Evolutionary conservation across 1,284 basidiomycete species (phyloP).

Genomic region (Rhizopogon hawkerae): DNA sequence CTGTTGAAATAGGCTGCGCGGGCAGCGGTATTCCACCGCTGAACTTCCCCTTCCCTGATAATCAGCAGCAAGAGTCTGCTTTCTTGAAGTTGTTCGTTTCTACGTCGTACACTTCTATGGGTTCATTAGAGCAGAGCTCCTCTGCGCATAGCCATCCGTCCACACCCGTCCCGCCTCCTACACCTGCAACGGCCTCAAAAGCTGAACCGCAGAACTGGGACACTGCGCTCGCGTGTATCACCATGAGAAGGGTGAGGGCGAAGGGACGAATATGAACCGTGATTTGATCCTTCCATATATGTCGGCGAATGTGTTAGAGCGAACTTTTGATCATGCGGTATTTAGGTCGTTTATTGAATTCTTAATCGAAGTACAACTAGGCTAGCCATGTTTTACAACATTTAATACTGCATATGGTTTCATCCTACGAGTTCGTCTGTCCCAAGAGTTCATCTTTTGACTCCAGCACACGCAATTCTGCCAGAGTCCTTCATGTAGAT

Average conservation of each 20-base stretch:
- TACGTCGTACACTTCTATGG: slow-evolving; percentile 35
- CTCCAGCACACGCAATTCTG: too few species aligned
- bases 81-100: slow-evolving; percentile 43
- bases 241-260: neutral
- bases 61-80: slow-evolving; percentile 28
- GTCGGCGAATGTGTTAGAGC: neutral
- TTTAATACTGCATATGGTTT: neutral
- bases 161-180: slow-evolving; percentile 12
- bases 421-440: too few species aligned
- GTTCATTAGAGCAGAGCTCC: slow-evolving; percentile 32
- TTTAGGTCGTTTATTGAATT: slow-evolving; percentile 1
- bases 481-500: too few species aligned
- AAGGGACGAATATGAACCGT: neutral
- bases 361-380: neutral
- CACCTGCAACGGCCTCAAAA: neutral
- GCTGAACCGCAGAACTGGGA: slow-evolving; percentile 25
- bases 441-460: too few species aligned
- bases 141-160: slow-evolving; percentile 7
- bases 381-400: neutral
- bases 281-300: neutral
- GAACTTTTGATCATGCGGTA: neutral
- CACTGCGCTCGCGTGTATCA: slow-evolving; percentile 17
- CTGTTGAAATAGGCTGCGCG: slow-evolving; percentile 30
- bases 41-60: slow-evolving; percentile 24
- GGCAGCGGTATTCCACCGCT: slow-evolving; percentile 27